Conservation (phyloP, 768 basidiomycete genomes). For the Lentinula boryana region DNA sequence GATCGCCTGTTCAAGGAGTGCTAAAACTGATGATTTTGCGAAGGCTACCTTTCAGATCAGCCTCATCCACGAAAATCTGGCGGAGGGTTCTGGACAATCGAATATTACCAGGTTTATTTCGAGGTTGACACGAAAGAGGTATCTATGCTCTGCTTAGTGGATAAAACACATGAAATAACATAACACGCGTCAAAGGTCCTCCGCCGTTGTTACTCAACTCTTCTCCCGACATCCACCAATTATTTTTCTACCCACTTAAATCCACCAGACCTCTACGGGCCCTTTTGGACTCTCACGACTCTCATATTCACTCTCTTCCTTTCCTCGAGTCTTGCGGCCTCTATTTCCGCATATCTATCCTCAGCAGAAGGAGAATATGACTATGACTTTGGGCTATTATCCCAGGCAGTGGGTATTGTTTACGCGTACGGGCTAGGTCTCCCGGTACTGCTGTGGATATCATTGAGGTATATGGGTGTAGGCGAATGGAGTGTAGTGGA, state of each 20-base stretch:
- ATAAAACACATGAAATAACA: background rate
- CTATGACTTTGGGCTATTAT: slow-evolving; percentile 84
- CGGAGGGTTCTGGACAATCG: slow-evolving; percentile 71
- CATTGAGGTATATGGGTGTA: slow-evolving; percentile 79
- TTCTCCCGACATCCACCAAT: slow-evolving; percentile 65
- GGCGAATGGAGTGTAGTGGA: slow-evolving; percentile 89
- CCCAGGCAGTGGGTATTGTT: slow-evolving; percentile 75
- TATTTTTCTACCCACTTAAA: slow-evolving; percentile 60
- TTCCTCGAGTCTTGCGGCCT: slow-evolving; percentile 86
- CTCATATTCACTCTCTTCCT: slow-evolving; percentile 91
- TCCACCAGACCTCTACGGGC: slow-evolving; percentile 79
- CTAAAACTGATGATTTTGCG: background rate
- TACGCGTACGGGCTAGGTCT: slow-evolving; percentile 84
- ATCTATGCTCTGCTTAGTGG: slow-evolving; percentile 8
- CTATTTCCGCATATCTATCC: slow-evolving; percentile 83
- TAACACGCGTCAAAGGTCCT: slow-evolving; percentile 45
- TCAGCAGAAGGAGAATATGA: slow-evolving; percentile 48
- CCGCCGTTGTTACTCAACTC: slow-evolving; percentile 68
- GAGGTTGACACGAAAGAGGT: slow-evolving; percentile 82
- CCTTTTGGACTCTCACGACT: slow-evolving; percentile 97
- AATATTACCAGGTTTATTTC: slow-evolving; percentile 85
- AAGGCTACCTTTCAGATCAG: slow-evolving; percentile 64
- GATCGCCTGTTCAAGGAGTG: background rate
- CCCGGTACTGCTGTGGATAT: slow-evolving; percentile 80
- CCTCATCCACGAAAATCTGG: slow-evolving; percentile 35